Base-by-base conservation (phyloP, 164 flowering plant species). In the Piper betle region DNA sequence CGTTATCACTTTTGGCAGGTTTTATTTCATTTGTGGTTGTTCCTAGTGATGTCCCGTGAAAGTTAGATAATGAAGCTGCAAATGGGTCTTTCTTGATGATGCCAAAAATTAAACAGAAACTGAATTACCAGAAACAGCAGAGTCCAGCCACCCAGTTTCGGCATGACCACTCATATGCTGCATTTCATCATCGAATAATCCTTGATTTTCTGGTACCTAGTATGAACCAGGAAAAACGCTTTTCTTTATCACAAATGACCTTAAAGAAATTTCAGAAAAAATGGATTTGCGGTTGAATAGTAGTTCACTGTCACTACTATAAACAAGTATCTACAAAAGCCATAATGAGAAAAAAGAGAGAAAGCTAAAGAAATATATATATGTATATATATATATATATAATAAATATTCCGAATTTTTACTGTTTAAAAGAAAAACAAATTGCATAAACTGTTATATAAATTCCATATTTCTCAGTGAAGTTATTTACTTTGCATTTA, bases 121-220 rank as follows among this genome's bases (percentile, higher is more conserved):
- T 9, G 15, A 25, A 25, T 25, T 78, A 68, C 86, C 88, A 53
- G 84, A 80, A 46, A 91, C 71, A 53, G 97, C 88, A 81, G 39
- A 52, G 59, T 85, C 88, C 97, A 88, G 83, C 13, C 90, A 81
- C 68, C 79, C 77, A 69, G 84, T 78, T 52, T 93, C 99, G 72
- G 85, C 84, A 73, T 68, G 81, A 66, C 97, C 99, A 74, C 99
- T 82, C 41, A 93, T 74, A 64, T 85, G 88, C n/a, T 67, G 85
- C 65, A 93, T 87, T 73, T 84, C 90, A 67, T 83, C 97, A 59
- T 88, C 78, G 60, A 93, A 61, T 58, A 93, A 88, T 67, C 74
- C 81, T 69, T 87, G 94, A 75, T 93, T 96, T 66, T 82, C 92
- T 19, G 66, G 65, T 12, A 92, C 98, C 98, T 89, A 64, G 68